Conservation (phyloP, 768 basidiomycete species). For the Amanita rimosa region DNA sequence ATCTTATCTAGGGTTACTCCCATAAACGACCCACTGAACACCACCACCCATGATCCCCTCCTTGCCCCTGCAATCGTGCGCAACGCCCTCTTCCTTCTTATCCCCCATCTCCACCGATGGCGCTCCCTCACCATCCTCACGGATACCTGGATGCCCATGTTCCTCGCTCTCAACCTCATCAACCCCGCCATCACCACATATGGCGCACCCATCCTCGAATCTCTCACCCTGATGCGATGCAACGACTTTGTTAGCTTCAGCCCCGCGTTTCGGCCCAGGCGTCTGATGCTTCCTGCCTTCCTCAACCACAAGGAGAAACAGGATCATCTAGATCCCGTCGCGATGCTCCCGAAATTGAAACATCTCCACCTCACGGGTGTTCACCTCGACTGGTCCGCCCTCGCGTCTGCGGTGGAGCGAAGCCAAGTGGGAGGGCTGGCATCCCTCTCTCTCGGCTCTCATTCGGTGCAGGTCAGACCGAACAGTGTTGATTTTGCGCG, state of each 20-base stretch:
- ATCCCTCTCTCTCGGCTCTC: constrained; percentile 39
- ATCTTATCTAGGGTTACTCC: constrained; percentile 15
- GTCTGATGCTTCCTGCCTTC: constrained; percentile 12
- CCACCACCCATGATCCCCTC: constrained; percentile 19
- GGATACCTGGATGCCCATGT: constrained; percentile 50
- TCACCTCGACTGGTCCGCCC: constrained; percentile 36
- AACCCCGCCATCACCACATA: constrained; percentile 22
- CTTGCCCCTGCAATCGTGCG: constrained; percentile 35
- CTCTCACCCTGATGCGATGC: constrained; percentile 46
- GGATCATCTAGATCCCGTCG: constrained; percentile 13
- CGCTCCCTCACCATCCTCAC: constrained; percentile 41
- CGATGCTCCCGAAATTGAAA: constrained; percentile 31
- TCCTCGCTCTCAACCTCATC: constrained; percentile 33
- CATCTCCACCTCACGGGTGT: constrained; percentile 43
- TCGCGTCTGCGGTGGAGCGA: not conserved
- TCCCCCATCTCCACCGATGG: constrained; percentile 42
- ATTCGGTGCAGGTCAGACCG: constrained; percentile 44
- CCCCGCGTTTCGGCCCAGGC: constrained; percentile 29
- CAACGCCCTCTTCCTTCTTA: constrained; percentile 32
- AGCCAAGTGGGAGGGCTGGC: constrained; percentile 10
- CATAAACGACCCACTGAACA: constrained; percentile 14
- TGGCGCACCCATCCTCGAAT: constrained; percentile 34
- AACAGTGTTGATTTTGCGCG: constrained; percentile 28
- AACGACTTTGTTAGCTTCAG: constrained; percentile 43
- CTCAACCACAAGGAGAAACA: not conserved